Percentiles rank a stretch among this genome's conserved stretches.
Evolutionary conservation across 768 basidiomycete genomes (phyloP).

Genomic region (Tricholoma bakamatsutake): DNA sequence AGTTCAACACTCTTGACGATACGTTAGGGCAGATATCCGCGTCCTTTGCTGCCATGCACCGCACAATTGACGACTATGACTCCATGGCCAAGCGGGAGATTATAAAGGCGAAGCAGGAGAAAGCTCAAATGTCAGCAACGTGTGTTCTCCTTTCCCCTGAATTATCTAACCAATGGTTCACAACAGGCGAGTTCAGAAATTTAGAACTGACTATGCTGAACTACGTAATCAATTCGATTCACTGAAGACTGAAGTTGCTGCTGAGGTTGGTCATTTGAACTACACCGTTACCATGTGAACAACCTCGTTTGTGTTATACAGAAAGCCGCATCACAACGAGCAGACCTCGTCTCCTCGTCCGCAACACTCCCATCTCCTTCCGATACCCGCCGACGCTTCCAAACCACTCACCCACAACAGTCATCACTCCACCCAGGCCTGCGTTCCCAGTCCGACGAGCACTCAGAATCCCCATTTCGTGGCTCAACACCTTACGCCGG

Average conservation of each 20-base stretch:
- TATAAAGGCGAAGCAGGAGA: slow-evolving; percentile 94
- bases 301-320: slow-evolving; percentile 21
- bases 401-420: slow-evolving; percentile 33
- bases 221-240: slow-evolving; percentile 78
- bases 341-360: slow-evolving; percentile 55
- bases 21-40: slow-evolving; percentile 92
- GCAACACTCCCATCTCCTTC: slow-evolving; percentile 36
- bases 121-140: slow-evolving; percentile 74
- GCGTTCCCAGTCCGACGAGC: slow-evolving; percentile 40
- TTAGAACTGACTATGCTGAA: slow-evolving; percentile 81
- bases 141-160: slow-evolving; percentile 2
- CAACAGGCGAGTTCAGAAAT: slow-evolving; percentile 89
- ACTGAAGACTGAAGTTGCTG: slow-evolving; percentile 55
- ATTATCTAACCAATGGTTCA: slow-evolving; percentile 2
- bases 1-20: slow-evolving; percentile 11
- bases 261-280: slow-evolving; percentile 31
- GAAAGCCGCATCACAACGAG: slow-evolving; percentile 55
- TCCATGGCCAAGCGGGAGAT: slow-evolving; percentile 95
- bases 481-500: slow-evolving; percentile 47
- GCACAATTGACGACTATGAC: slow-evolving; percentile 96
- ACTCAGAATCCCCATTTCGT: slow-evolving; percentile 86
- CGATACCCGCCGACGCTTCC: slow-evolving; percentile 66
- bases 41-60: slow-evolving; percentile 89
- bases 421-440: slow-evolving; percentile 53
- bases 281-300: background rate